These are phyloP conservation scores for Zanthoxylum bungeanum DNA, from an alignment of 345 rosid genomes.

Conservation along the genomic window DNA sequence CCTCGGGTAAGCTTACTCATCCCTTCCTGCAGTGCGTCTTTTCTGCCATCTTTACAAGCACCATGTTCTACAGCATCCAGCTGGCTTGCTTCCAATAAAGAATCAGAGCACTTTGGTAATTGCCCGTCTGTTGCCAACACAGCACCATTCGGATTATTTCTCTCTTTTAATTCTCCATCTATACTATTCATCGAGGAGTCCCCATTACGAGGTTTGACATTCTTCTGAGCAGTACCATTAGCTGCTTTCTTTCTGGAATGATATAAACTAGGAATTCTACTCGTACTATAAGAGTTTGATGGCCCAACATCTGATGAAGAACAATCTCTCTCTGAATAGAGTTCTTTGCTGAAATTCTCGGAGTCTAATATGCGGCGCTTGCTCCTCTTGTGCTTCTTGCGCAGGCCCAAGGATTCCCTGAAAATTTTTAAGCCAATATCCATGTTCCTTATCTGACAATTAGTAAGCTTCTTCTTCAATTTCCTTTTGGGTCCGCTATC, in stretches of 20 bases:
- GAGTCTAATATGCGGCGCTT: constrained; percentile 23
- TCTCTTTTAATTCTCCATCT: constrained; percentile 33
- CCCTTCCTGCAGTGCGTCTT: constrained; percentile 22
- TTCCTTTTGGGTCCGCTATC: constrained; percentile 24
- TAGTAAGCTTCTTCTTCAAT: constrained; percentile 43
- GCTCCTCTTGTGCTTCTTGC: constrained; percentile 51
- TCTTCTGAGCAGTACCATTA: constrained; percentile 12
- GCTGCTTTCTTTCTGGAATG: constrained; percentile 25
- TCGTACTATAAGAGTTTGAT: constrained; percentile 47
- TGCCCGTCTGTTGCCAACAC: constrained; percentile 29
- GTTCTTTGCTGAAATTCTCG: constrained; percentile 31
- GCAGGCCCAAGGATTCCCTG: constrained; percentile 34
- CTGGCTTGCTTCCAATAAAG: constrained; percentile 14
- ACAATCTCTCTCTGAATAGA: constrained; percentile 23
- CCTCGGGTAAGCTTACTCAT: constrained; percentile 29
- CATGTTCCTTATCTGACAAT: constrained; percentile 26
- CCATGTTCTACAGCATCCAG: constrained; percentile 17
- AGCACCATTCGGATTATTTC: constrained; percentile 41
- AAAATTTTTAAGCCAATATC: constrained; percentile 46
- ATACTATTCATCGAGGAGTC: constrained; percentile 22
- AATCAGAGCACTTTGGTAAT: constrained; percentile 12
- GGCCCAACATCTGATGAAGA: constrained; percentile 41
- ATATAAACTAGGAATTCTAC: constrained; percentile 17
- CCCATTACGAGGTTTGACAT: constrained; percentile 17
- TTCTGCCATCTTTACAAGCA: constrained; percentile 21